A percentile compares a stretch with the other conserved stretches of the same genome.
phyloP scores from a whole-genome alignment of 192 early-diverging fungal species.

The Gonapodya sp. region DNA sequence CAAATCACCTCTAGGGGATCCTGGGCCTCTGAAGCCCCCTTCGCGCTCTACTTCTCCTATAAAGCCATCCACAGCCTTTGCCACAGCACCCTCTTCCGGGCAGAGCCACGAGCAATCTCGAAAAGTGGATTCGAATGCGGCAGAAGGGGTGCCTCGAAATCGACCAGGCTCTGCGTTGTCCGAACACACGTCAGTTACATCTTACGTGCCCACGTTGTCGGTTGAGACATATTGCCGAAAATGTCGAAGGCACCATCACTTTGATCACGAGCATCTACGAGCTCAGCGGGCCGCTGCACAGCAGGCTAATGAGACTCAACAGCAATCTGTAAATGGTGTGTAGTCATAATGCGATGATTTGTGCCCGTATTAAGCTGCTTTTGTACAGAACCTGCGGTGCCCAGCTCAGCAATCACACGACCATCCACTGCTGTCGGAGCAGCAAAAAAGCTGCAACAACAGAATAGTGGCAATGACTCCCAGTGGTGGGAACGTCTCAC shows the following conservation, averaged over 20 bases:
- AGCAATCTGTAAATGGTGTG: not conserved
- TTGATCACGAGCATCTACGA: not conserved
- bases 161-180: not conserved
- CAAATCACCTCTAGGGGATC: not conserved
- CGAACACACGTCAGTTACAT: not conserved
- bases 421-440: not conserved
- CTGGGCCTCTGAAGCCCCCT: not conserved
- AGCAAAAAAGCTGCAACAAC: not conserved
- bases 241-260: not conserved
- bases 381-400: too few species aligned
- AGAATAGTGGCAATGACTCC: not conserved
- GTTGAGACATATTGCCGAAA: not conserved
- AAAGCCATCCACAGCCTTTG: not conserved
- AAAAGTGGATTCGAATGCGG: not conserved
- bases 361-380: too few species aligned
- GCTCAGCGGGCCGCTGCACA: not conserved
- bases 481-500: constrained; percentile 3
- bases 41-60: not conserved
- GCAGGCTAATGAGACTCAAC: not conserved
- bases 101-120: not conserved
- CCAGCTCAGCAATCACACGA: too few species aligned
- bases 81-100: not conserved
- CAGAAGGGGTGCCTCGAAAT: not conserved
- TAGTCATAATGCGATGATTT: too few species aligned
- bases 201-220: not conserved